Evolutionary conservation across 306 rosid genomes (phyloP).

Genomic region (Mimosa pudica): DNA sequence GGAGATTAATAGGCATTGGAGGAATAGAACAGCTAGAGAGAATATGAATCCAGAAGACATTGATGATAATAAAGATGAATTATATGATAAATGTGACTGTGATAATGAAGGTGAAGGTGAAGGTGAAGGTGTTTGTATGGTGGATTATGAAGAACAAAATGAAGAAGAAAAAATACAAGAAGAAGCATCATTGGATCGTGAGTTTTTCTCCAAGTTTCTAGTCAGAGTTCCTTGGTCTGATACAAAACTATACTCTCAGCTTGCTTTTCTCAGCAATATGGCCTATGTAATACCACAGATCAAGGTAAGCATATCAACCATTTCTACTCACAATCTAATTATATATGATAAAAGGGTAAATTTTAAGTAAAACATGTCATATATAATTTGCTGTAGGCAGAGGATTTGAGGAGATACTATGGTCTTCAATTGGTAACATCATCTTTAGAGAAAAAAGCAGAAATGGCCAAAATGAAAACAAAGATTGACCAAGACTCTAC

Average conservation of each 20-base stretch:
- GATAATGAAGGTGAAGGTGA: constrained; percentile 43
- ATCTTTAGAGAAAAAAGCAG: constrained; percentile 73
- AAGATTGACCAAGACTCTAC: constrained; percentile 55
- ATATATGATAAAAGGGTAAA: too few species aligned
- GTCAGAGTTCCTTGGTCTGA: constrained; percentile 67
- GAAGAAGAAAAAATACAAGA: constrained; percentile 22
- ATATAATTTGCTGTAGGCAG: constrained; percentile 53
- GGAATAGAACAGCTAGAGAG: constrained; percentile 48
- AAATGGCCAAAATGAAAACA: constrained; percentile 49
- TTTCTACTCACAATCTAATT: too few species aligned
- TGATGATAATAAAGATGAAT: constrained; percentile 27
- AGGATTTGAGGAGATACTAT: constrained; percentile 62
- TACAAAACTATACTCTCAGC: constrained; percentile 68
- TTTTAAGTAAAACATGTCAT: neutral
- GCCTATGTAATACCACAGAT: constrained; percentile 81
- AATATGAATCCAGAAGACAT: constrained; percentile 44
- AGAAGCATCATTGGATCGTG: constrained; percentile 44
- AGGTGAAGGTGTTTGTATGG: constrained; percentile 54
- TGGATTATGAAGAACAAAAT: constrained; percentile 40
- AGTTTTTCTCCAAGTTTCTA: constrained; percentile 63
- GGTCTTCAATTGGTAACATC: constrained; percentile 76
- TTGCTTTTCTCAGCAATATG: constrained; percentile 82
- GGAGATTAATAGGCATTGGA: constrained; percentile 85
- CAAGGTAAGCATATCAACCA: constrained; percentile 37
- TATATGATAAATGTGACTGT: constrained; percentile 49